phyloP scores from a whole-genome alignment of 768 basidiomycete genomes.

The Mycena haematopus region DNA sequence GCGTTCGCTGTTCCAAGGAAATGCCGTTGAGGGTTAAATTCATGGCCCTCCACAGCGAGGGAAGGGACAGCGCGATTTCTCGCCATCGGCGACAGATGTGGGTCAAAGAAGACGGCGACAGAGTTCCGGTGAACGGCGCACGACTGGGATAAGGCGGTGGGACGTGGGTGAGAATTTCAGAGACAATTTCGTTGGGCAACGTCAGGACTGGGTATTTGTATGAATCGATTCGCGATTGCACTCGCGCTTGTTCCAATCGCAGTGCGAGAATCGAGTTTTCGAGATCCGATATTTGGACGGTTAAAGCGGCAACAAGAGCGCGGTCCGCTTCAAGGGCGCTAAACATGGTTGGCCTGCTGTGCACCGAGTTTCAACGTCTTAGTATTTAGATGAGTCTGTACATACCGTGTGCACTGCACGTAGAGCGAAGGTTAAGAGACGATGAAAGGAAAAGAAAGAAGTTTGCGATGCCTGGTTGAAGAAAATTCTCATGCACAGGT shows the following conservation, averaged over 20 bases:
- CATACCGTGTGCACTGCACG: too few relatives aligned
- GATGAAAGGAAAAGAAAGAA: too few relatives aligned
- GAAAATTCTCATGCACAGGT: too few relatives aligned
- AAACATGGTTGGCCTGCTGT: slow-evolving; percentile 29
- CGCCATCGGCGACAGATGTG: background rate
- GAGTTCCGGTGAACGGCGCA: background rate
- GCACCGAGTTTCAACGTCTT: too few relatives aligned
- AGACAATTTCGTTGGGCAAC: background rate
- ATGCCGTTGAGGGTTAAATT: background rate
- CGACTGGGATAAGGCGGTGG: background rate
- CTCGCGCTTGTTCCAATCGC: too few relatives aligned
- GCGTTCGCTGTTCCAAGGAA: background rate
- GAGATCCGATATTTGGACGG: slow-evolving; percentile 27
- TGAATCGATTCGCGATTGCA: too few relatives aligned
- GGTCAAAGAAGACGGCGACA: background rate
- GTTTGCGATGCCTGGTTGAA: too few relatives aligned
- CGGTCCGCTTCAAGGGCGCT: slow-evolving; percentile 44
- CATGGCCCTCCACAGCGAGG: background rate
- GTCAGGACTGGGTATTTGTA: background rate
- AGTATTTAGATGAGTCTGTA: too few relatives aligned
- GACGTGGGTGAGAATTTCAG: background rate
- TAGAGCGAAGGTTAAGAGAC: too few relatives aligned
- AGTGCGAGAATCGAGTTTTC: background rate
- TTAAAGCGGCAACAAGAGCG: slow-evolving; percentile 32
- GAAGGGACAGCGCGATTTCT: background rate